Evolutionary conservation across 139 green algal species (phyloP).

Genomic region (Chlamydomonas urium): DNA sequence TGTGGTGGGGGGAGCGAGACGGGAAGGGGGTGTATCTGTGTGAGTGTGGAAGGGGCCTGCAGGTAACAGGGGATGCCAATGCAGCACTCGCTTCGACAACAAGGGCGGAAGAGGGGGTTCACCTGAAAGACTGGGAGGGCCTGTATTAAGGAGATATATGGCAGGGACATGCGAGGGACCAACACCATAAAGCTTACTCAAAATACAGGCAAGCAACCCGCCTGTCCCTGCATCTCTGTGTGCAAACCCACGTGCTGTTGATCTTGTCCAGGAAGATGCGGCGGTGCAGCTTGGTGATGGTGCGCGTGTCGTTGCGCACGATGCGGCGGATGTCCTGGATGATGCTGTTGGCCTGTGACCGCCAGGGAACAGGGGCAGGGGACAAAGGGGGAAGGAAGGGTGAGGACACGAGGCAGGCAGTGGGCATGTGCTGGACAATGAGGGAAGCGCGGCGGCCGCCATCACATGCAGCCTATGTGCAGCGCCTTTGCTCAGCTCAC

Average conservation of each 20-base stretch:
- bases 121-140: too few relatives aligned
- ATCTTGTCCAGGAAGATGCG: conserved; percentile 87
- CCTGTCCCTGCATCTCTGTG: conserved; percentile 47
- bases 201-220: background rate
- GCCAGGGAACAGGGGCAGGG: background rate
- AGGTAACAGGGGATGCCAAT: background rate
- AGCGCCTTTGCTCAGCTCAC: too few relatives aligned
- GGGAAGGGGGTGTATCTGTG: background rate
- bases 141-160: too few relatives aligned
- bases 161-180: too few relatives aligned
- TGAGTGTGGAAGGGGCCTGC: background rate
- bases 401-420: background rate
- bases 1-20: background rate
- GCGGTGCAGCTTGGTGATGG: conserved; percentile 88
- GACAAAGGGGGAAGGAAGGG: background rate
- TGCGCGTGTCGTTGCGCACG: conserved; percentile 75
- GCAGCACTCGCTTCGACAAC: background rate
- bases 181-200: too few relatives aligned
- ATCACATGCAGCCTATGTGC: too few relatives aligned
- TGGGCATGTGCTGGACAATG: background rate
- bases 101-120: too few relatives aligned
- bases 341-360: conserved; percentile 42
- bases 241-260: conserved; percentile 54
- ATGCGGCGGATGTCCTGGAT: conserved; percentile 63
- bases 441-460: too few relatives aligned